Evolutionary conservation across 1,284 basidiomycete genomes (phyloP), one percentile per base, ranked within the genome.

Genomic region (Coniferiporia sulphurascens): DNA sequence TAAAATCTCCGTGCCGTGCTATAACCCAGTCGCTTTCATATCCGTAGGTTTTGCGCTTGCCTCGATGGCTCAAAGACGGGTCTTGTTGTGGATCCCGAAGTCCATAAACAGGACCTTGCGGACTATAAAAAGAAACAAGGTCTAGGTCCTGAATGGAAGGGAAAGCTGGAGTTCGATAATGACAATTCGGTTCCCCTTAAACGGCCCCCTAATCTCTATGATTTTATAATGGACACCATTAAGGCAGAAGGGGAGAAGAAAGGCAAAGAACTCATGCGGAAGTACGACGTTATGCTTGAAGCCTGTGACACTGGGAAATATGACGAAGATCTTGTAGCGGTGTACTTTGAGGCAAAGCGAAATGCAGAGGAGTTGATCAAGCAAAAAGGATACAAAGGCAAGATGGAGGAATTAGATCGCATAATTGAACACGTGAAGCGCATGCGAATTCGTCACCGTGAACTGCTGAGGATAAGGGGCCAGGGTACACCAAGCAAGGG

Each of bases 1-100:
- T n/a, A n/a, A n/a, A 5, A n/a, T 17, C 27, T 27, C n/a, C 6
- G 51, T 48, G 7, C 45, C 53, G 21, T 56, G 38, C 34, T 27
- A 22, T 58, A 51, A 55, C 17, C 8, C n/a, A 1, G 13, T 52
- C 13, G 7, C 21, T 9, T 8, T 13, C 41, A 43, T 13, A 34
- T 34, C 15, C 22, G 17, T 48, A 87, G 85, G 73, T 87, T 86
- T 64, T 82, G 80, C 63, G 78, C 76, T 44, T 73, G 80, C 5
- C 75, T 87, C 2, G 85, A 87, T 64, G 81, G 82, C 0, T 67
- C 76, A 6, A 86, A 87, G 66, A 83, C 80, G n/a, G 85, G 85
- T 0, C 71, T 82, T 50, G 74, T 71, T 1, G 75, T 85, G 32
- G 65, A 67, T 6, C 70, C 68, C 0, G 64, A 71, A 0, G 66